Percentiles rank a stretch among this genome's conserved stretches.
Conservation (phyloP, 176 grass and related monocot genomes). For the Juncus inflexus region DNA sequence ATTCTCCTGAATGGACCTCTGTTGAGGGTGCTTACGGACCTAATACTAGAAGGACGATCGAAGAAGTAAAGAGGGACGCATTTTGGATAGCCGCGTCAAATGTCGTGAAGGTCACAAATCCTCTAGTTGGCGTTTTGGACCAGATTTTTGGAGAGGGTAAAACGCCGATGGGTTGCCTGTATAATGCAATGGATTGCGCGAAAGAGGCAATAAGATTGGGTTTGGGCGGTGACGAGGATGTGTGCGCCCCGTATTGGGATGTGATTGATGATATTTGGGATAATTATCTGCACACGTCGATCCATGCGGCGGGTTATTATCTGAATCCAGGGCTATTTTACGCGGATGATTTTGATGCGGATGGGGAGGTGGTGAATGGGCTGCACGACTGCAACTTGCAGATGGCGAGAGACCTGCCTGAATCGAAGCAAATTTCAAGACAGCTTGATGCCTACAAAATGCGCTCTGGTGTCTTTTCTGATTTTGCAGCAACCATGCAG, state of each 20-base stretch:
- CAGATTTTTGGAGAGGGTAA: slow-evolving; percentile 37
- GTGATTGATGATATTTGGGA: slow-evolving; percentile 67
- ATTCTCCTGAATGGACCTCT: slow-evolving; percentile 39
- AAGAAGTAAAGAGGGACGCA: slow-evolving; percentile 32
- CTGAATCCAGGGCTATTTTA: slow-evolving; percentile 76
- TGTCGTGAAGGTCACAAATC: slow-evolving; percentile 54
- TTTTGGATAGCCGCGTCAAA: slow-evolving; percentile 65
- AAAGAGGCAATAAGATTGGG: slow-evolving; percentile 58
- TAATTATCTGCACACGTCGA: slow-evolving; percentile 53
- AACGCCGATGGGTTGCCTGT: slow-evolving; percentile 55
- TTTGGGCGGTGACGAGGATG: slow-evolving; percentile 36
- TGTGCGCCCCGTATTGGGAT: slow-evolving; percentile 37
- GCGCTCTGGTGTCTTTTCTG: slow-evolving; percentile 41
- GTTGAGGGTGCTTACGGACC: slow-evolving; percentile 38
- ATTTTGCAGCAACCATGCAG: slow-evolving; percentile 30
- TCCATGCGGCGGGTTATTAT: slow-evolving; percentile 62
- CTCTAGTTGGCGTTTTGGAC: slow-evolving; percentile 51
- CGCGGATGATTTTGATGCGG: slow-evolving; percentile 27
- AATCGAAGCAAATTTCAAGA: slow-evolving; percentile 21
- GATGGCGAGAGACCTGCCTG: slow-evolving; percentile 28
- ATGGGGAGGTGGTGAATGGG: slow-evolving; percentile 63
- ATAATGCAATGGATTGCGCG: slow-evolving; percentile 66
- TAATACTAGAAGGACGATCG: slow-evolving; percentile 25
- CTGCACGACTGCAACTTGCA: slow-evolving; percentile 36
- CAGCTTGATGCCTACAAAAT: slow-evolving; percentile 59